Base-by-base conservation (phyloP, 1,284 basidiomycete species). In the Rhodotorula sp. region DNA sequence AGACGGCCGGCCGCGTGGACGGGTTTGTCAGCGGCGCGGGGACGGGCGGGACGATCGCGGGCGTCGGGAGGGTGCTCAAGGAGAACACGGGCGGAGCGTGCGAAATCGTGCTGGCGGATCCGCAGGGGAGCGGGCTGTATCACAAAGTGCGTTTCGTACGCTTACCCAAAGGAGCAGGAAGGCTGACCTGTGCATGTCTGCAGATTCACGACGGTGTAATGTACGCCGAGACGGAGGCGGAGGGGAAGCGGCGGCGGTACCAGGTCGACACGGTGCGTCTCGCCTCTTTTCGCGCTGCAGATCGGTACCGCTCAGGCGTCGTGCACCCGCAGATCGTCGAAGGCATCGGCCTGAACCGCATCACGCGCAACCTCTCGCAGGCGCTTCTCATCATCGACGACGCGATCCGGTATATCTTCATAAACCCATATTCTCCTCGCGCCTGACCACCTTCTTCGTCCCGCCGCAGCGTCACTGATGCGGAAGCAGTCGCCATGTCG, bases 21-120 rank as follows among this genome's bases (percentile, higher is more conserved):
- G 94, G 91, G 5, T 98, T 98, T 79, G 90, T 99, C 39, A 89
- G 90, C n/a, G 97, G 97, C 2, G 94, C 69, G 88, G 91, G 93
- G 25, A 99, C 96, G 0, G 97, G 97, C 10, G 97, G 97, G 6
- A 98, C 96, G 0, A 87, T 99, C 51, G 89, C 93, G 1, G 97
- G 96, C 0, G 88, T 87, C 1, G 93, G 92, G 0, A 86, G 85
- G 56, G 97, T 87, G 79, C 83, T 99, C 61, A 97, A 85, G 71
- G 86, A 85, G 29, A 86, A 87, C 83, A 85, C 89, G 63, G 82
- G 86, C 5, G 51, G 83, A 86, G 66, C 7, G 32, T 80, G 93
- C 61, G 80, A 87, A n/a, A 85, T 97, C 22, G 88, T 90, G 7
- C 85, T 98, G 46, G 88, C 92, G 3, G 96, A 99, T 83, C 95